Evolutionary conservation across 495 filamentous ascomycete genomes (phyloP).

Genomic region (Xylaria longipes): DNA sequence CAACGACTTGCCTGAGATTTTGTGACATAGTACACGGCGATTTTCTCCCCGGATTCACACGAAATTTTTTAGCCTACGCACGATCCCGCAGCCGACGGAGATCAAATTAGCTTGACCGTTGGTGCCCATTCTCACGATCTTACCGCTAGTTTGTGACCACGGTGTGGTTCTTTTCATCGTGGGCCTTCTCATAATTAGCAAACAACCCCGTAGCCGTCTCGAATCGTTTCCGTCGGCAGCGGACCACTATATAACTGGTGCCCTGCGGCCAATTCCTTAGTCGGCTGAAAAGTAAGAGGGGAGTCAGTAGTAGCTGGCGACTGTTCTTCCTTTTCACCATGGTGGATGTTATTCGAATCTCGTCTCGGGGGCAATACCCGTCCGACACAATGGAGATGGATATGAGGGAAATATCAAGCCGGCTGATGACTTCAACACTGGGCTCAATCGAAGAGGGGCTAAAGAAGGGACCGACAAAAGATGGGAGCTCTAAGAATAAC

Average conservation of each 20-base stretch:
- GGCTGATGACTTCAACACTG: conserved; percentile 13
- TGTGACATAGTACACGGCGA: not conserved
- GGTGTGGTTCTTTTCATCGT: conserved; percentile 9
- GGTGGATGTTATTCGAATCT: conserved; percentile 24
- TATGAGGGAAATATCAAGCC: conserved; percentile 15
- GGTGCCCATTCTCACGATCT: conserved; percentile 23
- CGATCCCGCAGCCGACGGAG: not conserved
- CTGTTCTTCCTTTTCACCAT: not conserved
- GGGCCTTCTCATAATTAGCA: conserved; percentile 13
- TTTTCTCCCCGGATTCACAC: not conserved
- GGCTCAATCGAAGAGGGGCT: conserved; percentile 1
- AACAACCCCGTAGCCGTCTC: conserved; percentile 11
- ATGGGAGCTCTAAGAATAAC: conserved; percentile 5
- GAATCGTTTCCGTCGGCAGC: not conserved
- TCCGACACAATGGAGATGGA: conserved; percentile 18
- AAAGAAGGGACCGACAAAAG: conserved; percentile 2
- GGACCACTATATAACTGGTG: not conserved
- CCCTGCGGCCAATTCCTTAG: conserved; percentile 1
- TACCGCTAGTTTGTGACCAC: conserved; percentile 21
- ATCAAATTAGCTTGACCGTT: conserved; percentile 10
- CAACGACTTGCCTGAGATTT: not conserved
- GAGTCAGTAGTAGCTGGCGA: not conserved
- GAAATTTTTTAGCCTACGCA: not conserved
- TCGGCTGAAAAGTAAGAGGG: conserved; percentile 6
- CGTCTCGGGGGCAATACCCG: conserved; percentile 16